phyloP scores from a whole-genome alignment of 805 yeast genomes.

The Schwanniomyces polymorphus region DNA sequence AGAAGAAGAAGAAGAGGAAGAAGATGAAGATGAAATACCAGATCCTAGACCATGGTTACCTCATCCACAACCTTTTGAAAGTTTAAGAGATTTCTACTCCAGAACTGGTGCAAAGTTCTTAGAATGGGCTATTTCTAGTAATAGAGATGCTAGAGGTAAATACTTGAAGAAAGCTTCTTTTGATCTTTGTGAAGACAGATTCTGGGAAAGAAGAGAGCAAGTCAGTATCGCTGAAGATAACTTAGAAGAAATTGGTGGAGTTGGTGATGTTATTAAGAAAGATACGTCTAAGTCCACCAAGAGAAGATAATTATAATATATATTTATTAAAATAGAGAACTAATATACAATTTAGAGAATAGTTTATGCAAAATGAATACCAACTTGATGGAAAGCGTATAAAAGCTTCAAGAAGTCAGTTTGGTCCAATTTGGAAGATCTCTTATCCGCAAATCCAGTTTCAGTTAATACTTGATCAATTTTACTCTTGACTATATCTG shows the following conservation, averaged over 20 bases:
- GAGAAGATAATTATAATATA: slow-evolving; percentile 28
- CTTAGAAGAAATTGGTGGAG: slow-evolving; percentile 87
- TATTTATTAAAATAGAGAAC: slow-evolving; percentile 3
- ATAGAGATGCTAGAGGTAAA: slow-evolving; percentile 85
- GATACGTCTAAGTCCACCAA: slow-evolving; percentile 57
- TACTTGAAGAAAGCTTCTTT: slow-evolving; percentile 85
- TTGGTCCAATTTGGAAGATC: slow-evolving; percentile 94
- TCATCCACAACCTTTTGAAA: slow-evolving; percentile 92
- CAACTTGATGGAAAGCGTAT: slow-evolving; percentile 95
- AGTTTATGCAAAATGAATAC: slow-evolving; percentile 87
- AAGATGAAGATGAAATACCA: slow-evolving; percentile 68
- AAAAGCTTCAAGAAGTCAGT: slow-evolving; percentile 84
- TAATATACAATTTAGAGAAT: slow-evolving; percentile 6
- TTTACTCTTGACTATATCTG: slow-evolving; percentile 60
- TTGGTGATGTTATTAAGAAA: slow-evolving; percentile 80
- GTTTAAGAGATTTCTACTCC: slow-evolving; percentile 76
- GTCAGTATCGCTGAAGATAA: slow-evolving; percentile 85
- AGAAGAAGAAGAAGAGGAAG: slow-evolving; percentile 62
- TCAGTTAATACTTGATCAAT: slow-evolving; percentile 73
- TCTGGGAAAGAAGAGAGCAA: slow-evolving; percentile 98
- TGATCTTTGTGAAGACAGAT: slow-evolving; percentile 88
- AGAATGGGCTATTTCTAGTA: slow-evolving; percentile 90
- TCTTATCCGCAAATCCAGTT: slow-evolving; percentile 78
- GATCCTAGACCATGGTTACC: slow-evolving; percentile 97
- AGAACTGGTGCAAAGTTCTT: slow-evolving; percentile 85